Percentiles rank a stretch among this genome's conserved stretches.
phyloP scores from a whole-genome alignment of 2,329 filamentous ascomycete species.

The Plenodomus lindquistii region DNA sequence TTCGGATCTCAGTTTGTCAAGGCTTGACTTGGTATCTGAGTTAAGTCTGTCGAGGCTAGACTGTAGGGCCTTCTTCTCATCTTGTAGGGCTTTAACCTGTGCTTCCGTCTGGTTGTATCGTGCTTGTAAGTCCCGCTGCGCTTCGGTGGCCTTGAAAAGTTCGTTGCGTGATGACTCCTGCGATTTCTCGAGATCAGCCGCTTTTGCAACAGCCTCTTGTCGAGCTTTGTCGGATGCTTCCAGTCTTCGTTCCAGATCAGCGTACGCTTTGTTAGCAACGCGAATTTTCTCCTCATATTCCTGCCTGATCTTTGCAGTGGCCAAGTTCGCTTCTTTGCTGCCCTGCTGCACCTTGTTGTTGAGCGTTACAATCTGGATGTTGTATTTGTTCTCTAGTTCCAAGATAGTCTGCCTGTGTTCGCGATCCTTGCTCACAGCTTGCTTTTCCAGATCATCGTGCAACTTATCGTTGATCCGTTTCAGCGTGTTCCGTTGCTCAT shows the following conservation, averaged over 20 bases:
- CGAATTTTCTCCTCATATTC: constrained; percentile 41
- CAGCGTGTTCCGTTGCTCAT: constrained; percentile 55
- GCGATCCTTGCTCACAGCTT: constrained; percentile 57
- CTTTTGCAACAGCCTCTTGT: constrained; percentile 31
- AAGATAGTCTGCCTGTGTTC: constrained; percentile 38
- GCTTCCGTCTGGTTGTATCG: constrained; percentile 27
- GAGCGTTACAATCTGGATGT: constrained; percentile 44
- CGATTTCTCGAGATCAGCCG: constrained; percentile 30
- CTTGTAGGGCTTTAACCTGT: constrained; percentile 47
- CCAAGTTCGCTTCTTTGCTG: constrained; percentile 30
- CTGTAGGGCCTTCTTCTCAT: constrained; percentile 29
- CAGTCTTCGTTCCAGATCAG: constrained; percentile 34
- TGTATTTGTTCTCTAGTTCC: constrained; percentile 54
- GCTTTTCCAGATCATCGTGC: constrained; percentile 70
- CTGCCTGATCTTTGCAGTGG: constrained; percentile 34
- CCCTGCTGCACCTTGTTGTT: constrained; percentile 43
- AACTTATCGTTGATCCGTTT: constrained; percentile 71
- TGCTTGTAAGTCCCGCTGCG: constrained; percentile 27
- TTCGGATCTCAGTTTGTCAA: constrained; percentile 10
- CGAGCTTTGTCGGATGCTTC: constrained; percentile 29
- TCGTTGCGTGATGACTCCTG: constrained; percentile 31
- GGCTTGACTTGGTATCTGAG: constrained; percentile 8
- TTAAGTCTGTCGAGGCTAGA: constrained; percentile 15
- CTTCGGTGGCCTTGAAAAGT: constrained; percentile 25
- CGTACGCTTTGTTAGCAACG: constrained; percentile 24